Evolutionary conservation across 2,329 filamentous ascomycete species (phyloP), one percentile per base, ranked within the genome.

Genomic region (Aspergillus sp.): DNA sequence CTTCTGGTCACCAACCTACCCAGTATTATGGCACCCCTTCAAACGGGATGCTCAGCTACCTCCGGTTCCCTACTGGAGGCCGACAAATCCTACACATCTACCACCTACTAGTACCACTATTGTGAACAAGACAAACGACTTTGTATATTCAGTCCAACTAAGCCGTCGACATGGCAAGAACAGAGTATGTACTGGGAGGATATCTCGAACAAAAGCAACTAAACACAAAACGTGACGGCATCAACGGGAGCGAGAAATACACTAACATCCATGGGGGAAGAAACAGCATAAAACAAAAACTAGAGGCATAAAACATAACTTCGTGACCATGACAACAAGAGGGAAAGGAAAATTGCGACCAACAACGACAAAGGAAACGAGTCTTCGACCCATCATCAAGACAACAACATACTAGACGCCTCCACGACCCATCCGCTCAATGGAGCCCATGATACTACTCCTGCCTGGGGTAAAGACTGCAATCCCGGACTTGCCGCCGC

Each of bases 371-470:
- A 15, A 41, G 53, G 56, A 23, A 38, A 23, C 15, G 11, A 43
- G 15, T 31, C 30, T 11, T 7, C 17, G 8, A 34, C 19, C 17
- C 22, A 13, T 45, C 31, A 45, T 9, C 22, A 46, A 57, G 3
- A 22, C 54, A 8, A 47, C 47, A 41, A 28, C 59, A 28, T 25
- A 15, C 23, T 54, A 73, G 19, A 61, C 66, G 57, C 71, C 72
- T 45, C 73, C 73, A 30, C 83, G 88, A 9, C 92, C 92, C 92
- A 96, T 96, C 78, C 89, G 87, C 82, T 96, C 92, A 74, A 96
- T 95, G 19, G 90, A 92, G 69, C 85, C 90, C 89, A 96, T 89
- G 71, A 95, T 90, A 60, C 90, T 88, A 72, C 89, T 91, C 70
- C 91, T 84, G 15, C 80, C 79, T 8, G 77, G 75, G 1, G 73